Base-by-base conservation (phyloP, 805 yeast species). In the Teunomyces pallodes region DNA sequence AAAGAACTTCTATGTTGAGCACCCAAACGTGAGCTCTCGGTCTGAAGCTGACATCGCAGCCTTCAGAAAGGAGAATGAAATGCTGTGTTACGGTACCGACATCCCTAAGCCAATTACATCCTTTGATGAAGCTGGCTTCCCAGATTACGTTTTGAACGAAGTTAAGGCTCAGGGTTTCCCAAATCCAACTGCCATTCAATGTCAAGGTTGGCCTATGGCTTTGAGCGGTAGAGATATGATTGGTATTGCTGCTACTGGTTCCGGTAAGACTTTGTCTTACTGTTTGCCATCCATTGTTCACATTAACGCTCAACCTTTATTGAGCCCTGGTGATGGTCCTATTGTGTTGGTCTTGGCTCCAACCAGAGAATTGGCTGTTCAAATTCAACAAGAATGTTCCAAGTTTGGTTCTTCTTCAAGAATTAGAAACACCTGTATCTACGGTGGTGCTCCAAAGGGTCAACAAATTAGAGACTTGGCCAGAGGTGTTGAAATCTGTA, bases 131-230 rank as follows among this genome's bases (percentile, higher is more conserved):
- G 97, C 97, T 65, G 97, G 97, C 42, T 92, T 94, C 81, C 99
- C 99, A 56, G 87, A 83, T 60, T 91, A 92, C 67, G 97, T 92
- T 40, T 79, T 94, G 65, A 76, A 72, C 50, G 97, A 92, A 78
- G 91, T 94, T 60, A 82, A 87, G 72, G 84, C 84, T 51, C 90
- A 88, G 73, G 98, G 98, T 52, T 94, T 94, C 76, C 94, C 85
- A 48, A 81, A 76, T 56, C 99, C 99, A 61, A 94, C 99, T 48
- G 90, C 90, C 57, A 94, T 94, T 65, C 99, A 94, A 77, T 90
- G 97, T 73, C 99, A 94, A 78, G 99, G 99, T 77, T 94, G 99
- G 99, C 99, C 99, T 55, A 94, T 94, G 99, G 99, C 99, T 64
- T 79, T 91, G 50, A 84, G 92, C 61, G 99, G 99, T 78, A 89